A percentile compares a stretch with the other conserved stretches of the same genome.
Conservation (phyloP, 2,329 filamentous ascomycete genomes). For the Curvularia hawaiiensis region DNA sequence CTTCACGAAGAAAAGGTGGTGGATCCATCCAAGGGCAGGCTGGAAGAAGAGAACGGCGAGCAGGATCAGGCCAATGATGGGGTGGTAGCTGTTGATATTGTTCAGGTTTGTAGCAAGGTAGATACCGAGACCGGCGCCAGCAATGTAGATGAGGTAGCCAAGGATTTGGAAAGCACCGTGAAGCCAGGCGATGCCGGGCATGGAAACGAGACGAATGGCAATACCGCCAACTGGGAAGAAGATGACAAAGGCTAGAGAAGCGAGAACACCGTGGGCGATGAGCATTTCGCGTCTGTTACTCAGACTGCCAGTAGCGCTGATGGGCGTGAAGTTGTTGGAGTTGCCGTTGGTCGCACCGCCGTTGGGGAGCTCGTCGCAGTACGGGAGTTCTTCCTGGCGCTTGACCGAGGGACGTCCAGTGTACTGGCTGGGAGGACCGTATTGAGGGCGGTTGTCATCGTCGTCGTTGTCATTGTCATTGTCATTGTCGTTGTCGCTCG, state of each 20-base stretch:
- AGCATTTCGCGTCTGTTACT: constrained; percentile 40
- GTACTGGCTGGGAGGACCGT: background rate
- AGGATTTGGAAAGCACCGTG: constrained; percentile 56
- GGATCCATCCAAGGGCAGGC: constrained; percentile 57
- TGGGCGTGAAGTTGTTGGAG: constrained; percentile 23
- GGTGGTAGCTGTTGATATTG: constrained; percentile 51
- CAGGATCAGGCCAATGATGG: constrained; percentile 61
- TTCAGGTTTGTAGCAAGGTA: constrained; percentile 51
- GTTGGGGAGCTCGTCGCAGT: background rate
- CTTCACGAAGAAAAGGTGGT: constrained; percentile 58
- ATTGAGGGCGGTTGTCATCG: background rate
- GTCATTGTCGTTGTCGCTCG: background rate
- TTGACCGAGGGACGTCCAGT: background rate
- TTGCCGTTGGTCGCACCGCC: constrained; percentile 6
- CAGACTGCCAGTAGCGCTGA: constrained; percentile 10
- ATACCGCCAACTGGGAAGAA: constrained; percentile 54
- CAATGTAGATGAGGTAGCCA: constrained; percentile 54
- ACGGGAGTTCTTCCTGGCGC: background rate
- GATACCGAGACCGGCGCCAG: constrained; percentile 58
- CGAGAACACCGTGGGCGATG: constrained; percentile 52
- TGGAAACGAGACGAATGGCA: constrained; percentile 50
- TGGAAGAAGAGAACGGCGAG: constrained; percentile 60
- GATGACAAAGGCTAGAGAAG: constrained; percentile 51
- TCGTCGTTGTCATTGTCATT: background rate
- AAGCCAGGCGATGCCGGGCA: constrained; percentile 51